These are phyloP conservation scores for Salvia miltiorrhiza DNA, from an alignment of 257 asterid species.

Conservation along the genomic window DNA sequence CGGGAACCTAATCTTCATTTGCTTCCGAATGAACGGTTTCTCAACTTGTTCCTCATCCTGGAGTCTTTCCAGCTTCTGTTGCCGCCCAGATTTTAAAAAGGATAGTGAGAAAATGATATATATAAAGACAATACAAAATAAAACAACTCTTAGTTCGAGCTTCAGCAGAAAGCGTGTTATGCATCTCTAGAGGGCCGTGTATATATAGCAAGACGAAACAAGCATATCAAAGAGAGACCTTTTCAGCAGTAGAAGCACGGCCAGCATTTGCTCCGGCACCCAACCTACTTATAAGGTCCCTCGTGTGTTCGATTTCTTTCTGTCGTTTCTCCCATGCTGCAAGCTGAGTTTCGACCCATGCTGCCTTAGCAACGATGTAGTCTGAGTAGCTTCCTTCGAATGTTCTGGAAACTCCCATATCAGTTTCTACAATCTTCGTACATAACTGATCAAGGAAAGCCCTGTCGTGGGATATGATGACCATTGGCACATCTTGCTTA, in stretches of 20 bases:
- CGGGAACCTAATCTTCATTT: constrained; percentile 97
- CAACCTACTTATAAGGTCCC: constrained; percentile 72
- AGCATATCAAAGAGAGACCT: constrained; percentile 40
- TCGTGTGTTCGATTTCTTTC: constrained; percentile 84
- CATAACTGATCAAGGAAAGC: constrained; percentile 97
- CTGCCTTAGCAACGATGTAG: constrained; percentile 65
- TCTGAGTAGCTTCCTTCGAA: constrained; percentile 84
- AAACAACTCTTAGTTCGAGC: neutral
- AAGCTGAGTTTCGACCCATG: constrained; percentile 78
- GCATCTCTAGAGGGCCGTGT: no score
- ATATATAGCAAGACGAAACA: no score
- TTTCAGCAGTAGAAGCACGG: constrained; percentile 98
- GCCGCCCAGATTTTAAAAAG: constrained; percentile 16
- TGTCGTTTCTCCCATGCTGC: constrained; percentile 99
- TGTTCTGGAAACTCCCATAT: constrained; percentile 92
- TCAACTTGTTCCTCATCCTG: constrained; percentile 87
- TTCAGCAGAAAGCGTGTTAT: neutral
- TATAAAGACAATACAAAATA: neutral
- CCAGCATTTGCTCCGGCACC: constrained; percentile 97
- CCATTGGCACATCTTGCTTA: constrained; percentile 97
- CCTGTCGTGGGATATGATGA: constrained; percentile 95
- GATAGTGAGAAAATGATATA: neutral
- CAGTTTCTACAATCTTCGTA: constrained; percentile 95
- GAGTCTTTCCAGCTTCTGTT: constrained; percentile 95
- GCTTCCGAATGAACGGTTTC: constrained; percentile 96